These are phyloP conservation scores for Papiliotrema fonsecae DNA, from an alignment of 1,284 basidiomycete genomes.

Conservation along the genomic window DNA sequence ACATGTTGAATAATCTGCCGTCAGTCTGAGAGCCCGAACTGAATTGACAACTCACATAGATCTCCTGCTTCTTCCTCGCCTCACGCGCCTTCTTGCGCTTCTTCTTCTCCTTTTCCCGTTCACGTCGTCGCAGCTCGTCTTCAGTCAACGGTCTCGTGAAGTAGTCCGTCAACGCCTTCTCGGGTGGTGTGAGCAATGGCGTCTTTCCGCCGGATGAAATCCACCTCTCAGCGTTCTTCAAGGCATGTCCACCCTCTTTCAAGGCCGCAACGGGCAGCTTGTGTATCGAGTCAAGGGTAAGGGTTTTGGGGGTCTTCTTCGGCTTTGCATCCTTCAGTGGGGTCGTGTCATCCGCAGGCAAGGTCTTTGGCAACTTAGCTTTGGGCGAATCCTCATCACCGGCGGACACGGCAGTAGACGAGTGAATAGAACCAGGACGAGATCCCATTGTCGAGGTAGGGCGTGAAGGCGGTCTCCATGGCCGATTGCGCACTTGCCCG, in stretches of 20 bases:
- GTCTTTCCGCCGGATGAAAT: slow-evolving; percentile 31
- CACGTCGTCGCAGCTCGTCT: slow-evolving; percentile 49
- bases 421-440: slow-evolving; percentile 29
- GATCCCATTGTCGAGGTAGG: slow-evolving; percentile 17
- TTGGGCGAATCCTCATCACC: slow-evolving; percentile 13
- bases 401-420: slow-evolving; percentile 25
- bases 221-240: slow-evolving; percentile 40
- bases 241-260: slow-evolving; percentile 25
- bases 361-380: slow-evolving; percentile 14
- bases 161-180: slow-evolving; percentile 40
- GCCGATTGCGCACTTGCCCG: slow-evolving; percentile 13
- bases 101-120: slow-evolving; percentile 54
- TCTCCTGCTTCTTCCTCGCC: slow-evolving; percentile 69
- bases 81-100: slow-evolving; percentile 50
- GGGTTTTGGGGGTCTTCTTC: slow-evolving; percentile 17
- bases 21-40: slow-evolving; percentile 4
- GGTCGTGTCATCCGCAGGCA: slow-evolving; percentile 29
- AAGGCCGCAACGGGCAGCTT: slow-evolving; percentile 26
- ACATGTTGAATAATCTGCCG: slow-evolving; percentile 80
- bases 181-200: slow-evolving; percentile 27
- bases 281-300: slow-evolving; percentile 24
- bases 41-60: slow-evolving; percentile 57
- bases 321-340: neutral
- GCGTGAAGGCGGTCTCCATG: slow-evolving; percentile 24
- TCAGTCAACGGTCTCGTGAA: slow-evolving; percentile 42